Base-by-base conservation (phyloP, 2,329 filamentous ascomycete genomes). In the Colletotrichum shisoi region DNA sequence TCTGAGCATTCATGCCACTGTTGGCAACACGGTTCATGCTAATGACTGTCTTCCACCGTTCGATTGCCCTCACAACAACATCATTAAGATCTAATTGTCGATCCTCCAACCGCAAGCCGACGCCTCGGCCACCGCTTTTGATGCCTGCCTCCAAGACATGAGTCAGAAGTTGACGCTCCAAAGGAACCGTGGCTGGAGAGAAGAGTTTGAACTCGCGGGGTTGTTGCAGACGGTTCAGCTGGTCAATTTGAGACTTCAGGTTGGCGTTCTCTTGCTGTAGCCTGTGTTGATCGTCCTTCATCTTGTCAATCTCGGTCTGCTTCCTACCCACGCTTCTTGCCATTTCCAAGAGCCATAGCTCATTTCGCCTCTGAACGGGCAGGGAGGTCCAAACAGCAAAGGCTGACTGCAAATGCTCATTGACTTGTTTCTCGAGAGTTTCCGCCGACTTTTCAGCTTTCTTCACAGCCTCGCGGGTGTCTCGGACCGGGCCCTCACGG, bases 351-450 rank as follows among this genome's bases (percentile, higher is more conserved):
- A 82, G 77, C 87, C 87, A 90, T 7, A 89, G 80, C 70, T 89
- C 85, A 31, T 81, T 81, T 59, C 85, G 84, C 24, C 85, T 82
- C 42, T 85, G 83, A 2, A 76, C 70, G 0, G 88, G 78, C 31
- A 95, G 81, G 1, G 82, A 81, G 58, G 86, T 86, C 94, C 94
- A 98, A 48, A 92, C 89, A 7, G 85, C 83, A 75, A 89, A 96
- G 0, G 92, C 89, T 15, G 89, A 87, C n/a, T 91, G 85, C 6
- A 97, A 77, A 75, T 98, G 94, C 65, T 90, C 85, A 46, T 86
- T 82, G 39, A 94, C 86, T 71, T 90, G 88, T 58, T 87, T 86
- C 70, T 93, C 89, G 57, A 94, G 84, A 34, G 81, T 78, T 70
- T 83, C 86, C 48, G 82, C 90, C 68, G 80, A 74, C 71, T 79